Percentiles rank a stretch among this genome's conserved stretches.
These are phyloP conservation scores for Euphrasia arctica DNA, from an alignment of 305 asterid genomes.

Conservation along the genomic window DNA sequence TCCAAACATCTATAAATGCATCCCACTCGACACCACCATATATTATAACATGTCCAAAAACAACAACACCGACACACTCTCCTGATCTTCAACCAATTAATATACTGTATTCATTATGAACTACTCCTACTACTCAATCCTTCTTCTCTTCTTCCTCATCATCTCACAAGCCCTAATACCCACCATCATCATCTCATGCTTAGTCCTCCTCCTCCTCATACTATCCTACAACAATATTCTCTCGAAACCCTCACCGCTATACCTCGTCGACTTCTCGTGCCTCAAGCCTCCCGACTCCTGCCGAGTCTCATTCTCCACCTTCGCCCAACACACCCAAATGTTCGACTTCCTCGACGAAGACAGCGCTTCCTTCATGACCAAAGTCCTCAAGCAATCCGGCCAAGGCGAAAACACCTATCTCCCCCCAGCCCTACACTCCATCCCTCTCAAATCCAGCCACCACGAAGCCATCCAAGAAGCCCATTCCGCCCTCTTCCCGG, in stretches of 20 bases:
- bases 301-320: constrained; percentile 52
- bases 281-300: constrained; percentile 61
- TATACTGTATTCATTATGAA: too few species aligned
- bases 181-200: constrained; percentile 15
- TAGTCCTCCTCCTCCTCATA: constrained; percentile 2
- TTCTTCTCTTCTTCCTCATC: constrained; percentile 29
- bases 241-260: constrained; percentile 43
- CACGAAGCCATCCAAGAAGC: constrained; percentile 54
- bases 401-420: constrained; percentile 60
- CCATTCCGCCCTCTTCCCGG: constrained; percentile 54
- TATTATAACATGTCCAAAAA: too few species aligned
- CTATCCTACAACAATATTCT: constrained; percentile 24
- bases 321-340: constrained; percentile 48
- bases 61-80: too few species aligned
- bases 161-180: constrained; percentile 30
- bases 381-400: constrained; percentile 58
- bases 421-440: constrained; percentile 62
- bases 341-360: constrained; percentile 49
- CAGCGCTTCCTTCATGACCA: constrained; percentile 51
- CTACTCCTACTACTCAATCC: neutral
- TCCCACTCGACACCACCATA: too few species aligned
- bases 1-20: too few species aligned
- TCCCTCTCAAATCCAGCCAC: constrained; percentile 67
- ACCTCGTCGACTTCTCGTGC: constrained; percentile 67
- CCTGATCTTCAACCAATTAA: too few species aligned